Conservation (phyloP, 1,139 yeast genomes). For the Geotrichum candidum region DNA sequence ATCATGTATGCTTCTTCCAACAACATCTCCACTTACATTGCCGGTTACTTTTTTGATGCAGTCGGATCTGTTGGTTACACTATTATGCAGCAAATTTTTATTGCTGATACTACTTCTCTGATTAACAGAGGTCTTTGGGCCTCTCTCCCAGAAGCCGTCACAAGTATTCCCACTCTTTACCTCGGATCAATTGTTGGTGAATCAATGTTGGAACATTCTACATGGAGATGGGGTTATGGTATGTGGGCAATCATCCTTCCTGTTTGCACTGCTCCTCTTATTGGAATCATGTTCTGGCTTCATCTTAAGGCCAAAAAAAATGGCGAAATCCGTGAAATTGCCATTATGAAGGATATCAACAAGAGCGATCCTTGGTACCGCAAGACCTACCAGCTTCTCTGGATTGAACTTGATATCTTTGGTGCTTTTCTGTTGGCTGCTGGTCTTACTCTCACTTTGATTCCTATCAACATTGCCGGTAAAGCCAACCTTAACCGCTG, state of each 20-base stretch:
- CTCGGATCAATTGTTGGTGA: conserved; percentile 22
- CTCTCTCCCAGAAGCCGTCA: conserved; percentile 17
- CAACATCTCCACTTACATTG: conserved; percentile 33
- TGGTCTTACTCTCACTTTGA: conserved; percentile 20
- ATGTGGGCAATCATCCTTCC: conserved; percentile 76
- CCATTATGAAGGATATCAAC: conserved; percentile 4
- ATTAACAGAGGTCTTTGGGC: conserved; percentile 35
- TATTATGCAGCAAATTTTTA: conserved; percentile 37
- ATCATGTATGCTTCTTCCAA: conserved; percentile 33
- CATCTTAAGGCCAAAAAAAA: conserved; percentile 18
- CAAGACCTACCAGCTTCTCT: conserved; percentile 10
- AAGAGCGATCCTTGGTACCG: conserved; percentile 9
- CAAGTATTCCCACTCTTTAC: conserved; percentile 16
- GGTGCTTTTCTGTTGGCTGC: conserved; percentile 20
- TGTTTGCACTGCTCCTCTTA: conserved; percentile 51
- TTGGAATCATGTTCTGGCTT: conserved; percentile 17
- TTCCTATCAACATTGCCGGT: conserved; percentile 21
- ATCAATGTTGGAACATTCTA: conserved; percentile 19
- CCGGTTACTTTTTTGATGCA: conserved; percentile 36
- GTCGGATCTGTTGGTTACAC: conserved; percentile 38
- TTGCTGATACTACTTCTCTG: conserved; percentile 39
- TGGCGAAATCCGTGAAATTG: conserved; percentile 12
- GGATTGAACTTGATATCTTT: conserved; percentile 20
- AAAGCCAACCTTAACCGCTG: conserved; percentile 14
- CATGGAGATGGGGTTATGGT: conserved; percentile 66